Conservation (phyloP, 2,329 filamentous ascomycete genomes). For the Ophiocordyceps unilateralis region DNA sequence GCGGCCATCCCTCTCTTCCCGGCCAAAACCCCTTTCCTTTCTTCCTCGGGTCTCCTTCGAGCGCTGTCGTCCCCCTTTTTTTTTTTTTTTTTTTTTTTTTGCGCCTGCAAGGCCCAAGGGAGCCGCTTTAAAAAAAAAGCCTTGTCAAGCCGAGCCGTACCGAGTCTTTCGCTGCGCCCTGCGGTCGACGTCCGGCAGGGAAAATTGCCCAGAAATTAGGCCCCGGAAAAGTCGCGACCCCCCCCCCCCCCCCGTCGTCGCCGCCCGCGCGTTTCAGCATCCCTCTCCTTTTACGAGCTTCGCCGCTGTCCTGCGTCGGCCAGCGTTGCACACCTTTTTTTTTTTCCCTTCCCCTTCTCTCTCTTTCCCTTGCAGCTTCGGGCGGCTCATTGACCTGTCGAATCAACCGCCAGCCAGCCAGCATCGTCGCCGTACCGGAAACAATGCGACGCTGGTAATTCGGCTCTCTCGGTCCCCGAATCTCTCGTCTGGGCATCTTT, state of each 20-base stretch:
- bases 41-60: no score
- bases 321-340: not conserved
- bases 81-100: no score
- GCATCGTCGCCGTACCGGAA: not conserved
- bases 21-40: no score
- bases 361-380: not conserved
- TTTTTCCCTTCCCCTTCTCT: conserved; percentile 1
- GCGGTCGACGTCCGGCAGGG: not conserved
- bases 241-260: not conserved
- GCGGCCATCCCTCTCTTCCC: not conserved
- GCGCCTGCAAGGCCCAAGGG: no score
- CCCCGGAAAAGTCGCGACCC: not conserved
- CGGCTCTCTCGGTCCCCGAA: not conserved
- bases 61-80: no score
- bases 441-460: not conserved
- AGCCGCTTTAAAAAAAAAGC: no score
- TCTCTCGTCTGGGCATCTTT: not conserved
- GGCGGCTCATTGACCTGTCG: not conserved
- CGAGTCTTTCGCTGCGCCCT: not conserved
- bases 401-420: not conserved
- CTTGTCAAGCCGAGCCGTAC: no score
- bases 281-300: not conserved
- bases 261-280: not conserved
- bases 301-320: not conserved
- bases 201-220: no score